Evolutionary conservation across 1,139 yeast species (phyloP).

Genomic region (Candida sojae): DNA sequence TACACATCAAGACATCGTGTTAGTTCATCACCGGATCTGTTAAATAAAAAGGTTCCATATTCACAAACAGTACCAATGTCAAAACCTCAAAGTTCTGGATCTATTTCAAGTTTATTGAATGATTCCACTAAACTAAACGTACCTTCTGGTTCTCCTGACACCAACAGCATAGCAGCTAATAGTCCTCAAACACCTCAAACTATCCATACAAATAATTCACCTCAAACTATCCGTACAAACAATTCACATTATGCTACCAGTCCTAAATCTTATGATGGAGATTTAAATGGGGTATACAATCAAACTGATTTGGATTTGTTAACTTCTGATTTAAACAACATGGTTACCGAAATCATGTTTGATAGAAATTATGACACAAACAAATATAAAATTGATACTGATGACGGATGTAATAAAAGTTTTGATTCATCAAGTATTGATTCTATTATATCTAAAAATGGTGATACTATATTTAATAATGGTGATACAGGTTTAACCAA

Average conservation of each 20-base stretch:
- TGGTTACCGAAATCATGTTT: slow-evolving; percentile 42
- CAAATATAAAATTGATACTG: slow-evolving; percentile 6
- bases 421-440: slow-evolving; percentile 4
- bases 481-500: background rate
- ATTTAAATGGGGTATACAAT: slow-evolving; percentile 20
- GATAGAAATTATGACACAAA: slow-evolving; percentile 31
- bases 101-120: slow-evolving; percentile 12
- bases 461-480: background rate
- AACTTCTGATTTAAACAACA: slow-evolving; percentile 44
- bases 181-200: slow-evolving; percentile 5
- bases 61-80: background rate
- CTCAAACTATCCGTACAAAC: too few relatives aligned
- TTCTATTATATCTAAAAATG: slow-evolving; percentile 8
- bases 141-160: background rate
- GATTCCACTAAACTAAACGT: slow-evolving; percentile 3
- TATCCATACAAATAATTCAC: background rate
- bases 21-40: background rate
- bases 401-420: slow-evolving; percentile 5
- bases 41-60: slow-evolving; percentile 3
- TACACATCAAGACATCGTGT: background rate
- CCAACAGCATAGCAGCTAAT: background rate
- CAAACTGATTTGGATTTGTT: slow-evolving; percentile 39
- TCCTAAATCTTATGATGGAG: slow-evolving; percentile 6
- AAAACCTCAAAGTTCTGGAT: slow-evolving; percentile 3
- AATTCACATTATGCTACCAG: background rate